Base-by-base conservation (phyloP, 1,284 basidiomycete genomes). In the Moesziomyces parantarcticus region DNA sequence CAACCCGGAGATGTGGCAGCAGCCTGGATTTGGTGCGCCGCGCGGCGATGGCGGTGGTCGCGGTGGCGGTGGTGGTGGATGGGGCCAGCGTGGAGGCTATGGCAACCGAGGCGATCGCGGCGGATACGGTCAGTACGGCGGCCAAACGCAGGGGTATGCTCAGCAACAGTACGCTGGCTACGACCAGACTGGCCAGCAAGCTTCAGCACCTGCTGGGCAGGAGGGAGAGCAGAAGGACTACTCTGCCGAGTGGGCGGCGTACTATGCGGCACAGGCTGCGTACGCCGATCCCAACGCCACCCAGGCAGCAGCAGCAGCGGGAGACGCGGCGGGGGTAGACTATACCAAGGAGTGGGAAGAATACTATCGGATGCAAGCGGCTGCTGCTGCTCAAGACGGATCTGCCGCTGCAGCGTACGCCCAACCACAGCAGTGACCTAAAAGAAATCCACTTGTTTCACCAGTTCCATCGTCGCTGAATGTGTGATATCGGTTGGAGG, bases 281-380 rank as follows among this genome's bases (percentile, higher is more conserved):
- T 58, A 63, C 10, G 58, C 55, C 0, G 64, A 40, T 40, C 62
- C 58, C 9, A 56, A 50, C n/a, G 72, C 51, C 13, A 63, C 48
- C 8, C 57, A 50, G 3, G 56, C 56, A 59, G 52, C 60, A 54
- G 29, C 22, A 29, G 54, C 50, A 26, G 56, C 29, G 21, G 59
- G 50, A 14, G 32, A 50, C 29, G 40, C 56, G 56, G 43, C 32
- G 14, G 46, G 16, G 5, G 58, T 60, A 29, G 81, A 83, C 54
- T 83, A 83, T 50, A 69, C 77, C 20, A 83, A 83, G 59, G 80
- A 83, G 47, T 83, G 81, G 81, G 80, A 80, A 56, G 81, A 83
- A 57, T 69, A 73, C 48, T 76, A 76, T 42, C 68, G 77, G 0
- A 74, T 75, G 64, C 77, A 77, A 50, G 77, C 77, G 14, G 71